Evolutionary conservation across 1,284 basidiomycete species (phyloP), one percentile per base, ranked within the genome.

Genomic region (Ustilago nuda): DNA sequence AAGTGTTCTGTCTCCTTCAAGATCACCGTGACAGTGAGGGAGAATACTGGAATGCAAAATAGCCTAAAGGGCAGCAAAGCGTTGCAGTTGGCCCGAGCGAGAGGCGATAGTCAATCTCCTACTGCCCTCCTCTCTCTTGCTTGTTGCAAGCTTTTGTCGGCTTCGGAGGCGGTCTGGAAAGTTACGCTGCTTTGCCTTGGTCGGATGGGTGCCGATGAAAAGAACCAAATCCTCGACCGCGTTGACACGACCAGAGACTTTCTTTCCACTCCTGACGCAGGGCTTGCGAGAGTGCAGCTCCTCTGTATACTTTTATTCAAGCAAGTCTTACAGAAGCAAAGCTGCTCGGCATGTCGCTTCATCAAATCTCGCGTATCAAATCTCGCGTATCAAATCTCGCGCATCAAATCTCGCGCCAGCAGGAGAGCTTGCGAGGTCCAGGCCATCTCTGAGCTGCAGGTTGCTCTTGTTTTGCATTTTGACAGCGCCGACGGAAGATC

Each of bases 381-480:
- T 46, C 4, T 13, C 12, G 39, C 39, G 19, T n/a, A n/a, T 17
- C 45, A 46, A 27, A 46, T 12, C 19, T 46, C 27, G 46, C 23
- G 6, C 27, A 50, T 19, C 7, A 19, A 46, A 23, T 46, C 4
- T 13, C 12, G 39, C 39, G 19, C 8, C 19, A 19, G 19, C 19
- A 19, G 19, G 19, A 19, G 19, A 19, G 19, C 19, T 19, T 19
- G 19, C 5, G 12, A 19, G n/a, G 45, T 23, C 45, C 23, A 46
- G 19, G 8, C 45, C 11, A 45, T 19, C 43, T 9, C n/a, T 19
- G 8, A 45, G 43, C 27, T 27, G 48, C 48, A 50, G 23, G 48
- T 50, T 50, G 48, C 30, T 50, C 48, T 50, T 50, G 23, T 50
- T 50, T 50, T 50, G 48, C 48, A 50, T 50, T 50, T 50, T 37